Evolutionary conservation across 305 asterid species (phyloP).

Genomic region (Rubia tinctorum): DNA sequence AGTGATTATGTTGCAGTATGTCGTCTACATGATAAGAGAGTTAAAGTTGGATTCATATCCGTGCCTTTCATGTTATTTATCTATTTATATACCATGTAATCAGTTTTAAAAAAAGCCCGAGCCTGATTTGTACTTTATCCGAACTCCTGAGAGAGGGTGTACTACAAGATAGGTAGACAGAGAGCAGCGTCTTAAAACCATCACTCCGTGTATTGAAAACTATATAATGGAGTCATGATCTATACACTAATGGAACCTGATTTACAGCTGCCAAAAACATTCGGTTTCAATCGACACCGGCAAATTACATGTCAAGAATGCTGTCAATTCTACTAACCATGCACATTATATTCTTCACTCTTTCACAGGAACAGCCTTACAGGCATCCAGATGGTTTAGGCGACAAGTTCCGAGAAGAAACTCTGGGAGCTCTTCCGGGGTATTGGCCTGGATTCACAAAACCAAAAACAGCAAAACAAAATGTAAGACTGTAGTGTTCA

Average conservation of each 20-base stretch:
- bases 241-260: neutral
- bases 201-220: slow-evolving; percentile 10
- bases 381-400: slow-evolving; percentile 69
- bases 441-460: slow-evolving; percentile 54
- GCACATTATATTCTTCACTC: slow-evolving; percentile 4
- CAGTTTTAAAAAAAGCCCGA: no score
- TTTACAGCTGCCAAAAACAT: slow-evolving; percentile 8
- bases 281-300: slow-evolving; percentile 14
- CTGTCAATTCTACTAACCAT: neutral
- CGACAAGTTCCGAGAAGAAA: slow-evolving; percentile 83
- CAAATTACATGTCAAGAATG: slow-evolving; percentile 10
- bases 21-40: no score
- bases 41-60: no score
- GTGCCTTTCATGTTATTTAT: no score
- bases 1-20: no score
- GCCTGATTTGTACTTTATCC: no score
- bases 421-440: slow-evolving; percentile 87
- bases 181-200: neutral
- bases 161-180: neutral
- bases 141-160: no score
- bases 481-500: neutral
- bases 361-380: slow-evolving; percentile 49
- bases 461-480: no score
- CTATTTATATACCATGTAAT: no score
- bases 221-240: neutral